Evolutionary conservation across 805 yeast genomes (phyloP).

Genomic region (Saturnispora serradocipensis): DNA sequence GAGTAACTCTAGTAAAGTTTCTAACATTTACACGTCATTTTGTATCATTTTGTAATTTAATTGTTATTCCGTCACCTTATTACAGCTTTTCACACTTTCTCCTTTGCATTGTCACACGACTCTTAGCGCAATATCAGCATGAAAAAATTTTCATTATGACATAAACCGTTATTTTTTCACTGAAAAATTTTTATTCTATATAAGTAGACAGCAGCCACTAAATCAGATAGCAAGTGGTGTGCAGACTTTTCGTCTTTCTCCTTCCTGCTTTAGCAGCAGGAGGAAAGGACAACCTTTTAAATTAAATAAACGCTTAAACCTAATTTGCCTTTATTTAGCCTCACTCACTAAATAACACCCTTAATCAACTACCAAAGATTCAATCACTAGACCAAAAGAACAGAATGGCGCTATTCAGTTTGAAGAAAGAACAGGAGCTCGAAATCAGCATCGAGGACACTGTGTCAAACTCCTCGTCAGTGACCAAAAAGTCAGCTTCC

Average conservation of each 20-base stretch:
- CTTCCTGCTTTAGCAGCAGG: slow-evolving; percentile 1
- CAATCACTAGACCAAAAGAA: not conserved
- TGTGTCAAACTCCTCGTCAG: not conserved
- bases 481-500: not conserved
- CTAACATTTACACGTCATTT: not conserved
- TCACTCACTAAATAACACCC: not conserved
- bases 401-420: not conserved
- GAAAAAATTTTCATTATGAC: not conserved
- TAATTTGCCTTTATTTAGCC: not conserved
- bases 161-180: slow-evolving; percentile 1
- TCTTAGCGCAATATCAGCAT: not conserved
- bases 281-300: not conserved
- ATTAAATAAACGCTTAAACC: not conserved
- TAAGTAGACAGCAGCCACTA: not conserved
- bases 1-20: not conserved
- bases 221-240: no score
- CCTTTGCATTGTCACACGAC: not conserved
- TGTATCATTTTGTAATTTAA: not conserved
- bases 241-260: slow-evolving; percentile 4
- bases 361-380: not conserved
- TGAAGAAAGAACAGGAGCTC: not conserved
- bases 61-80: no score
- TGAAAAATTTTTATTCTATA: not conserved
- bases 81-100: not conserved
- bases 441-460: not conserved